phyloP scores from a whole-genome alignment of 495 filamentous ascomycete genomes.

The Lindgomyces ingoldianus region DNA sequence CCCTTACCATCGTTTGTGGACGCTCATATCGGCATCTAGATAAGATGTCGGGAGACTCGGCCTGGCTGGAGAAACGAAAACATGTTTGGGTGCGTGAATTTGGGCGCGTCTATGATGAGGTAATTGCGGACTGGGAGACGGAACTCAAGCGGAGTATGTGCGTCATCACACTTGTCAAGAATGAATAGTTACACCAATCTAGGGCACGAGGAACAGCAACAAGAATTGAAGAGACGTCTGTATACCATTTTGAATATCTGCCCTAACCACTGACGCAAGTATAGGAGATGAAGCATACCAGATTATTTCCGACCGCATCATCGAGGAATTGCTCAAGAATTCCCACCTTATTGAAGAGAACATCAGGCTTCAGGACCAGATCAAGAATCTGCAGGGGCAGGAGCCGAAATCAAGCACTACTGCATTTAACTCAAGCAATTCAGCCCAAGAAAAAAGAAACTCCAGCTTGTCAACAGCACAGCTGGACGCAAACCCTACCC shows the following conservation, averaged over 20 bases:
- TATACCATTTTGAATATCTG: background rate
- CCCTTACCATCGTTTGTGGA: too few relatives aligned
- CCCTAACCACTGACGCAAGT: background rate
- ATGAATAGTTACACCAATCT: background rate
- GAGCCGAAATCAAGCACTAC: background rate
- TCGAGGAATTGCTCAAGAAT: slow-evolving; percentile 25
- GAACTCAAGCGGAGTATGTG: slow-evolving; percentile 32
- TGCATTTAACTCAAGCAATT: background rate
- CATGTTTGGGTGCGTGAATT: slow-evolving; percentile 7
- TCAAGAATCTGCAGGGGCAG: background rate
- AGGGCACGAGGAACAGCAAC: slow-evolving; percentile 24
- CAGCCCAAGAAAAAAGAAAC: background rate
- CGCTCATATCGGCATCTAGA: background rate
- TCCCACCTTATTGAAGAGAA: slow-evolving; percentile 24
- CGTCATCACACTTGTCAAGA: background rate
- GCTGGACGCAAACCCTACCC: too few relatives aligned
- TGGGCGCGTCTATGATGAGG: slow-evolving; percentile 23
- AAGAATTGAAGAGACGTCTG: slow-evolving; percentile 30
- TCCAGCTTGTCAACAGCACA: too few relatives aligned
- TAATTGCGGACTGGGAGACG: slow-evolving; percentile 19
- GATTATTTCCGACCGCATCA: slow-evolving; percentile 15
- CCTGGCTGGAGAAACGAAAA: slow-evolving; percentile 20
- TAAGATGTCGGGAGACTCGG: slow-evolving; percentile 18
- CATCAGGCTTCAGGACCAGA: slow-evolving; percentile 16
- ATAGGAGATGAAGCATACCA: slow-evolving; percentile 31